These are phyloP conservation scores for Nakazawaea peltata DNA, from an alignment of 805 yeast species.

Conservation along the genomic window DNA sequence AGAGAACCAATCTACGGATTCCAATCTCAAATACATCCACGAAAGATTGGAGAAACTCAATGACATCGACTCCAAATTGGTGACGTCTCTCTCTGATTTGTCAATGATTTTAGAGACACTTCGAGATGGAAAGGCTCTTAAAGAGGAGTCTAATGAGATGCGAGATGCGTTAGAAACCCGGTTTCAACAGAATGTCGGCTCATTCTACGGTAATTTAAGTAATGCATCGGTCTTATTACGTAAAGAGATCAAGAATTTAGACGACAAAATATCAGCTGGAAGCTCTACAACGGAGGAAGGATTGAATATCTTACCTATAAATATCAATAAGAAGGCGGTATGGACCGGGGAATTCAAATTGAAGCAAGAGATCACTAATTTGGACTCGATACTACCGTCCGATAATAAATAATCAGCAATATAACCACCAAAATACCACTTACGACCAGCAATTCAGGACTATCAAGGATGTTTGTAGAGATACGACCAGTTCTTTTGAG, in stretches of 20 bases:
- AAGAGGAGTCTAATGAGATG: too few species aligned
- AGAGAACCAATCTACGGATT: too few species aligned
- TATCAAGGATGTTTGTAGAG: too few species aligned
- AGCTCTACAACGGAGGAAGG: constrained; percentile 21
- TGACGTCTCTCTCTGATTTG: constrained; percentile 39
- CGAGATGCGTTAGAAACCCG: too few species aligned
- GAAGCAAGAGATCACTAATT: constrained; percentile 31
- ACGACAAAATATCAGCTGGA: constrained; percentile 46
- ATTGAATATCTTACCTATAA: constrained; percentile 47
- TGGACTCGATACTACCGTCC: constrained; percentile 23
- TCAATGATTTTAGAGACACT: constrained; percentile 9
- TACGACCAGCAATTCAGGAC: too few species aligned
- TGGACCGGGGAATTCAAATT: constrained; percentile 55
- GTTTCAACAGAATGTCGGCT: constrained; percentile 36
- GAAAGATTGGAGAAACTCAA: constrained; percentile 43
- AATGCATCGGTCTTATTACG: constrained; percentile 51
- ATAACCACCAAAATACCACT: not conserved
- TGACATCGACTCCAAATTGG: constrained; percentile 43
- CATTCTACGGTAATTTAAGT: constrained; percentile 48
- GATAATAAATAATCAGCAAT: not conserved
- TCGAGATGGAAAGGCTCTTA: too few species aligned
- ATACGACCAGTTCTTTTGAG: too few species aligned
- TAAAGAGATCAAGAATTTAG: constrained; percentile 59
- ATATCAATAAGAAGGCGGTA: constrained; percentile 63
- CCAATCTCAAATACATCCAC: constrained; percentile 27